A percentile compares a stretch with the other conserved stretches of the same genome.
Evolutionary conservation across 805 yeast species (phyloP).

Genomic region (Torulaspora franciscae): DNA sequence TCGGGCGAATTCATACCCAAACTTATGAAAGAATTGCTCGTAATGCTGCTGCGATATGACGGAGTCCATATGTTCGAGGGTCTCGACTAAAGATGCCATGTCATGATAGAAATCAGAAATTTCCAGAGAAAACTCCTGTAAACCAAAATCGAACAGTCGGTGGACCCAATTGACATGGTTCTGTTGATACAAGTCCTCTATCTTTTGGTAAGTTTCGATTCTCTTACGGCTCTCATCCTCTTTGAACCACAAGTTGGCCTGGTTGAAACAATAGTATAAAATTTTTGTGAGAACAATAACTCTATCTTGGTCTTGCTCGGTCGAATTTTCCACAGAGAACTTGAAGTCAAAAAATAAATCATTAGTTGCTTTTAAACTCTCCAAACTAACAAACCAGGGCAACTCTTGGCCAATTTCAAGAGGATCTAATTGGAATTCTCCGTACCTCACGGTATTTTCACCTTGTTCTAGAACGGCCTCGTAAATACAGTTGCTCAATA

Average conservation of each 20-base stretch:
- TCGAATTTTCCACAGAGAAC: conserved; percentile 17
- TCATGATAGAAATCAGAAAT: conserved; percentile 66
- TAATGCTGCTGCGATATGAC: conserved; percentile 46
- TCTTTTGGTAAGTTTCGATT: conserved; percentile 25
- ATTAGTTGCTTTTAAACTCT: conserved; percentile 39
- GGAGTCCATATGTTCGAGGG: conserved; percentile 37
- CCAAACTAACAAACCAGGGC: conserved; percentile 48
- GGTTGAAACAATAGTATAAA: conserved; percentile 39
- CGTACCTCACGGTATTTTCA: conserved; percentile 39
- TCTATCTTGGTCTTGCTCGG: conserved; percentile 17
- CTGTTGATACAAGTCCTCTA: conserved; percentile 30
- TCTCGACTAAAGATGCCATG: conserved; percentile 55
- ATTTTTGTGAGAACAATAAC: conserved; percentile 39
- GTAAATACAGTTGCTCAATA: conserved; percentile 26
- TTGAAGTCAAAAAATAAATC: conserved; percentile 37
- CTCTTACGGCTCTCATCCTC: conserved; percentile 20
- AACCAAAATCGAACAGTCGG: conserved; percentile 46
- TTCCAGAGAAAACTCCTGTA: conserved; percentile 49
- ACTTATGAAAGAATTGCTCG: conserved; percentile 51
- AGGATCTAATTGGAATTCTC: conserved; percentile 34
- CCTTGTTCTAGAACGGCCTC: conserved; percentile 36
- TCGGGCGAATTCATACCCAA: conserved; percentile 64
- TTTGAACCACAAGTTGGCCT: conserved; percentile 35
- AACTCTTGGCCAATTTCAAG: conserved; percentile 29
- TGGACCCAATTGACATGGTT: conserved; percentile 51